phyloP scores from a whole-genome alignment of 768 basidiomycete genomes.

The Mycena amicta region DNA sequence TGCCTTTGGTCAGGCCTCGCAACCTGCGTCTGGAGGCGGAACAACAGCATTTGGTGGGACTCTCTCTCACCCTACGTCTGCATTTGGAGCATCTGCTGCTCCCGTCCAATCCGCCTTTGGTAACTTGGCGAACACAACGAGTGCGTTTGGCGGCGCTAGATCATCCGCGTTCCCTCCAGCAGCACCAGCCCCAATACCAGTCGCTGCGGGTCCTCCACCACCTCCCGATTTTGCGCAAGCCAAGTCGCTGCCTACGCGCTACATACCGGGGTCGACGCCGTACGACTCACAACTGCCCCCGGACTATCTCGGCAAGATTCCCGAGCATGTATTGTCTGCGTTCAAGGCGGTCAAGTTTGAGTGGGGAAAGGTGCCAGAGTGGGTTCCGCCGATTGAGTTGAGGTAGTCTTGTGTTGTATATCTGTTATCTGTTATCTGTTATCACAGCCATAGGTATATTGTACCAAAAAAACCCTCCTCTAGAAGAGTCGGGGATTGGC shows the following conservation, averaged over 20 bases:
- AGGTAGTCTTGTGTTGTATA: slow-evolving; percentile 7
- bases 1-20: slow-evolving; percentile 33
- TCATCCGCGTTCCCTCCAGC: slow-evolving; percentile 32
- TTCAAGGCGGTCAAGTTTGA: slow-evolving; percentile 62
- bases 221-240: slow-evolving; percentile 28
- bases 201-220: slow-evolving; percentile 13
- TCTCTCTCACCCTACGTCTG: slow-evolving; percentile 27
- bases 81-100: slow-evolving; percentile 31
- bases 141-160: slow-evolving; percentile 18
- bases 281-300: slow-evolving; percentile 59
- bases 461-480: too few species aligned
- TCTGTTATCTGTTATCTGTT: too few species aligned
- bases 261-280: slow-evolving; percentile 51
- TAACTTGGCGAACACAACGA: slow-evolving; percentile 21
- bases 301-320: slow-evolving; percentile 61
- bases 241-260: slow-evolving; percentile 30
- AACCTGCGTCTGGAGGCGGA: slow-evolving; percentile 36
- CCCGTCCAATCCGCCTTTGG: slow-evolving; percentile 38
- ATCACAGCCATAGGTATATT: too few species aligned
- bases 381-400: slow-evolving; percentile 53
- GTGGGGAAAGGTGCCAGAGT: slow-evolving; percentile 72
- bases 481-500: too few species aligned
- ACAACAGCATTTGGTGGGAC: slow-evolving; percentile 13
- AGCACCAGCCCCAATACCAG: slow-evolving; percentile 11
- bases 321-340: slow-evolving; percentile 50